A percentile compares a stretch with the other conserved stretches of the same genome.
phyloP scores from a whole-genome alignment of 163 green algal genomes.

The Scenedesmus sp. region DNA sequence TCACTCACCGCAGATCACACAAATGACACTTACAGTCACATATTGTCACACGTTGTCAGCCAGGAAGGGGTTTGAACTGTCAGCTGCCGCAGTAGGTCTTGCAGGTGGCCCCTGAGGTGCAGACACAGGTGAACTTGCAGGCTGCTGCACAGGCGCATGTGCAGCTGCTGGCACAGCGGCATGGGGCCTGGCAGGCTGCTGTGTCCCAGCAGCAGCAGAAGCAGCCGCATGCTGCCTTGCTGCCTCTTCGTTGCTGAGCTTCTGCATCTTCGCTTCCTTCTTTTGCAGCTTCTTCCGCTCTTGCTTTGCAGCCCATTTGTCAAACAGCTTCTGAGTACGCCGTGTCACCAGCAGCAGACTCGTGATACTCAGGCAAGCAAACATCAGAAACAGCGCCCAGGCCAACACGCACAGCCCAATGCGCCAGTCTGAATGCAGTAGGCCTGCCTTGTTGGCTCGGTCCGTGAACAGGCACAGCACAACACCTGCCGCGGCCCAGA shows the following conservation, averaged over 20 bases:
- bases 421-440: not conserved
- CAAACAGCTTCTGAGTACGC: conserved; percentile 31
- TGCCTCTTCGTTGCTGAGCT: not conserved
- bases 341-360: not conserved
- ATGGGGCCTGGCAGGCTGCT: not conserved
- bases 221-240: conserved; percentile 10
- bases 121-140: not conserved
- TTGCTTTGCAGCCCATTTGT: conserved; percentile 28
- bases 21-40: too few relatives aligned
- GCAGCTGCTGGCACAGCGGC: not conserved
- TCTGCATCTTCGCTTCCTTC: not conserved
- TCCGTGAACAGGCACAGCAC: conserved; percentile 36
- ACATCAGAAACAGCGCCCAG: conserved; percentile 26
- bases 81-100: not conserved
- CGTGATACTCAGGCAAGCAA: not conserved
- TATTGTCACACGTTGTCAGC: conserved; percentile 29
- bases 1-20: too few relatives aligned
- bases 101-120: not conserved
- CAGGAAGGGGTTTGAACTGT: not conserved
- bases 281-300: conserved; percentile 2
- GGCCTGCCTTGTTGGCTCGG: conserved; percentile 30
- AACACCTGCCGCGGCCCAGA: conserved; percentile 12
- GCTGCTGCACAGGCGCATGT: not conserved
- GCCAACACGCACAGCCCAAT: conserved; percentile 45
- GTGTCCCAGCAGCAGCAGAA: not conserved